A percentile compares a stretch with the other conserved stretches of the same genome.
Conservation (phyloP, 345 rosid species). For the Eucalyptus tenuipes region DNA sequence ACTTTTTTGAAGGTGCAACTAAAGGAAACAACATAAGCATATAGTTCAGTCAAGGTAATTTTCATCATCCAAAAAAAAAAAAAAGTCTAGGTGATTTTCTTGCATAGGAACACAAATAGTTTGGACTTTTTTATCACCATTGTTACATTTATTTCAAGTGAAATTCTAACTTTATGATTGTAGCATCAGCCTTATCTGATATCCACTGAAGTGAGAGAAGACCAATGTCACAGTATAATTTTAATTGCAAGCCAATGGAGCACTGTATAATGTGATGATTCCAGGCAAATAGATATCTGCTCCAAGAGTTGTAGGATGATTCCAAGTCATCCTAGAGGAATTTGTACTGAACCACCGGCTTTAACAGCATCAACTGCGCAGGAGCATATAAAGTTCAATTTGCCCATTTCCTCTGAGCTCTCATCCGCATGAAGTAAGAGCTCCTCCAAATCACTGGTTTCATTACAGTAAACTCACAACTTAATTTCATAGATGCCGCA, state of each 20-base stretch:
- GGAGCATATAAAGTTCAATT: conserved; percentile 55
- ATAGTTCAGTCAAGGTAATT: not conserved
- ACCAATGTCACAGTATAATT: not conserved
- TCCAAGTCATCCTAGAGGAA: conserved; percentile 54
- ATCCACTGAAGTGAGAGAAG: not conserved
- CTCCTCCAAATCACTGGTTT: conserved; percentile 10
- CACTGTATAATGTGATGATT: conserved; percentile 41
- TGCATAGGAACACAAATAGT: not conserved
- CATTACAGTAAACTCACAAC: not conserved
- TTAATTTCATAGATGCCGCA: not conserved
- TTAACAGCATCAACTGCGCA: conserved; percentile 49
- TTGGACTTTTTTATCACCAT: not conserved
- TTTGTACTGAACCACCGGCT: conserved; percentile 70
- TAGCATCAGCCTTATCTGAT: not conserved
- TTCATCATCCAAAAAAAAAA: not conserved
- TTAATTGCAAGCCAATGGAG: not conserved
- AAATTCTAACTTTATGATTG: not conserved
- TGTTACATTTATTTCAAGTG: not conserved
- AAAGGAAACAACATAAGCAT: not conserved
- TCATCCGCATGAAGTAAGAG: conserved; percentile 24
- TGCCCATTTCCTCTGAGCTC: conserved; percentile 51
- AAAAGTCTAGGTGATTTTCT: not conserved
- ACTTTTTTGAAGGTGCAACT: not conserved
- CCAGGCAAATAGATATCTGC: conserved; percentile 35
- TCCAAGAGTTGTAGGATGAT: conserved; percentile 62